phyloP scores from a whole-genome alignment of 306 rosid species.

The Trichosanthes truncata region DNA sequence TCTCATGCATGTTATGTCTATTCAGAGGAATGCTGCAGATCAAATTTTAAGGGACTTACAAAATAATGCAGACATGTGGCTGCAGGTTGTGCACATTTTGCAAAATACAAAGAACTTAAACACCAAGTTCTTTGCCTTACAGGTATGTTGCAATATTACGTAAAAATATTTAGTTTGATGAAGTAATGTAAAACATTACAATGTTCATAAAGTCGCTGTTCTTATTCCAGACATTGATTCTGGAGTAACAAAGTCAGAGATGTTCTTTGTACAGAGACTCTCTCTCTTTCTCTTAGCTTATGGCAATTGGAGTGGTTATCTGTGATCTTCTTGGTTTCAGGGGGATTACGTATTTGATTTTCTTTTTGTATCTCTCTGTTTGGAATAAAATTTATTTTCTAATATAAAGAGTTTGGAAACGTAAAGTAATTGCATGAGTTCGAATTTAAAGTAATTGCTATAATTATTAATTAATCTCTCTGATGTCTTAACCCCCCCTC shows the following conservation, averaged over 20 bases:
- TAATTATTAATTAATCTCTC: too few relatives aligned
- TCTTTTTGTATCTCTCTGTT: neutral
- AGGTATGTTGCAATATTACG: slow-evolving; percentile 41
- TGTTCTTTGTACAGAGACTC: neutral
- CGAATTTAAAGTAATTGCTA: neutral
- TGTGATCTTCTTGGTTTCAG: neutral
- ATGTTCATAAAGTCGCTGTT: neutral
- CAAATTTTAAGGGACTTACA: slow-evolving; percentile 84
- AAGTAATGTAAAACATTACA: neutral
- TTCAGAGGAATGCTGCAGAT: slow-evolving; percentile 93
- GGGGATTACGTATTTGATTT: neutral
- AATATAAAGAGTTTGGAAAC: neutral
- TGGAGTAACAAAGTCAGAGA: neutral
- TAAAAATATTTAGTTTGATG: neutral
- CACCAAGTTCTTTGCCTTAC: slow-evolving; percentile 96
- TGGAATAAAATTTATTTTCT: neutral
- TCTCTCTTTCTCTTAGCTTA: neutral
- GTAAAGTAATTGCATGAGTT: neutral
- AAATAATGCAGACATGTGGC: slow-evolving; percentile 94
- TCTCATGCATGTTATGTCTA: neutral
- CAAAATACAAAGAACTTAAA: slow-evolving; percentile 69
- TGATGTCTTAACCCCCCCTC: neutral
- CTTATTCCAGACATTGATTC: neutral
- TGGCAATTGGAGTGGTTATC: neutral
- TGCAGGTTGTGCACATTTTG: slow-evolving; percentile 94